phyloP scores from a whole-genome alignment of 192 early-diverging fungal species.

The Backusella psychrophila region DNA sequence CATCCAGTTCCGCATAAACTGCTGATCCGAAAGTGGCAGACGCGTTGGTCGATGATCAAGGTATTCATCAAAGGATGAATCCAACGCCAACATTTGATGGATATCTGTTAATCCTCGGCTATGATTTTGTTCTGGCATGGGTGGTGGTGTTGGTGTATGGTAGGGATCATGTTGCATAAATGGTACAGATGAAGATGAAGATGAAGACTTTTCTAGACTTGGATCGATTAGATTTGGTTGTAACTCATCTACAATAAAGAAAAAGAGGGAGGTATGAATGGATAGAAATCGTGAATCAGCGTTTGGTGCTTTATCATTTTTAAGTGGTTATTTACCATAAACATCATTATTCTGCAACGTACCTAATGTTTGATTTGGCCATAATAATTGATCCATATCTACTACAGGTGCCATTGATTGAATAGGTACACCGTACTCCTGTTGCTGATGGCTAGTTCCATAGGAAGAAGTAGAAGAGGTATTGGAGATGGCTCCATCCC shows the following conservation, averaged over 20 bases:
- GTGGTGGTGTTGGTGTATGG: background rate
- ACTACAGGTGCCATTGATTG: background rate
- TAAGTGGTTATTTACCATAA: background rate
- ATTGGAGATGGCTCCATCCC: background rate
- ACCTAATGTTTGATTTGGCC: background rate
- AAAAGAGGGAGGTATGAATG: background rate
- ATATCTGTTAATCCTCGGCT: background rate
- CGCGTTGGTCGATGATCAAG: background rate
- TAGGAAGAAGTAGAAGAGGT: slow-evolving; percentile 10
- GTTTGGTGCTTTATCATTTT: background rate
- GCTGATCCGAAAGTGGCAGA: background rate
- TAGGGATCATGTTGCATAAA: background rate
- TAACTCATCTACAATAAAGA: background rate
- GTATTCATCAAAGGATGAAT: background rate
- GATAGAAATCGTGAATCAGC: background rate
- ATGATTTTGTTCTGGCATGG: background rate
- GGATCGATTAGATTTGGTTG: background rate
- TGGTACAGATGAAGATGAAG: background rate
- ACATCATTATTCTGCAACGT: background rate
- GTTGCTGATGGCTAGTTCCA: background rate
- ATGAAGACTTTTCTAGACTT: background rate
- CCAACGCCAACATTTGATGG: slow-evolving; percentile 8
- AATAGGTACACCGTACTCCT: background rate
- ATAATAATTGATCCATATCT: background rate
- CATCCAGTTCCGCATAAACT: slow-evolving; percentile 20